These are phyloP conservation scores for Glebionis coronaria DNA, from an alignment of 129 eudicot species.

Conservation along the genomic window DNA sequence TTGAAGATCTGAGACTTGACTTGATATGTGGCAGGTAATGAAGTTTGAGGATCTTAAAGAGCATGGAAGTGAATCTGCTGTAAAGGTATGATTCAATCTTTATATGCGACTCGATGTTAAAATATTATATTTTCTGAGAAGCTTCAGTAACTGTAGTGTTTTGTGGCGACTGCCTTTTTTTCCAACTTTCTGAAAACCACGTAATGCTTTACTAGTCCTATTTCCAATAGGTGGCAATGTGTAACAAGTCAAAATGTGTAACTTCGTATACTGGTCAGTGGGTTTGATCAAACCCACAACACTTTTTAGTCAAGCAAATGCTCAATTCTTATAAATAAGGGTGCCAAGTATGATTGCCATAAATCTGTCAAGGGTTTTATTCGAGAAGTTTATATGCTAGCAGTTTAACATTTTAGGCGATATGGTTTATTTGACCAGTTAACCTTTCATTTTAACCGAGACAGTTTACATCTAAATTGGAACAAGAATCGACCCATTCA, in stretches of 20 bases:
- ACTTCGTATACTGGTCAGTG: neutral
- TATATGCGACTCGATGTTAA: neutral
- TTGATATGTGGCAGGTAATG: conserved; percentile 67
- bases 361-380: no score
- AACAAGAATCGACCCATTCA: neutral
- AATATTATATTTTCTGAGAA: neutral
- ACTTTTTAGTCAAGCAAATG: no score
- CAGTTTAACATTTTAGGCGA: no score
- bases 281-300: neutral
- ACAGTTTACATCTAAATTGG: neutral
- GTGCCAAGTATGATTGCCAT: no score
- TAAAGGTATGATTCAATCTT: conserved; percentile 52
- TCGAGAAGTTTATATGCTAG: no score
- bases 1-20: conserved; percentile 16
- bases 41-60: conserved; percentile 96
- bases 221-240: neutral
- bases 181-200: neutral
- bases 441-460: neutral
- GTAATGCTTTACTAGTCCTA: neutral
- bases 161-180: neutral
- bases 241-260: neutral
- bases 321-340: no score
- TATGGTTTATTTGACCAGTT: no score
- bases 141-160: neutral
- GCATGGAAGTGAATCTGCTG: conserved; percentile 78